Percentiles rank a stretch among this genome's conserved stretches.
phyloP scores from a whole-genome alignment of 371 early-diverging fungal species.

The Rhizopus delemar region DNA sequence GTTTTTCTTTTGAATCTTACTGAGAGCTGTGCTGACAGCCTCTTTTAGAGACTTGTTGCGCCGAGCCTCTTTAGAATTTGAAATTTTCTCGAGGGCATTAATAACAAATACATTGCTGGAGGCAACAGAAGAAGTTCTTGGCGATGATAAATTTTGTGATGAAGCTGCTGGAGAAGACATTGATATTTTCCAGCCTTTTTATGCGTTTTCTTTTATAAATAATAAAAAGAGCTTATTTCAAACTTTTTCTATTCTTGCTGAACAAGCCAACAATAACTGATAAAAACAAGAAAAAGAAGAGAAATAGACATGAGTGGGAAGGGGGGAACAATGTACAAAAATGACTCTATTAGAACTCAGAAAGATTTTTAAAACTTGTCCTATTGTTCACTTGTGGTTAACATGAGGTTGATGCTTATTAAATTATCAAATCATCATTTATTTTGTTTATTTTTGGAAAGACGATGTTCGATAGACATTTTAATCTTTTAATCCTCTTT shows the following conservation, averaged over 20 bases:
- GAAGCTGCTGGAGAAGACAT: conserved; percentile 32
- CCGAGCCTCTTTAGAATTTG: conserved; percentile 51
- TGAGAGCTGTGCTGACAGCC: conserved; percentile 42
- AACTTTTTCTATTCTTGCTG: background rate
- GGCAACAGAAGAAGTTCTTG: conserved; percentile 31
- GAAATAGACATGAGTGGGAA: background rate
- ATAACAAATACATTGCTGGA: conserved; percentile 64
- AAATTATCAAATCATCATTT: background rate
- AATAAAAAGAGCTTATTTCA: background rate
- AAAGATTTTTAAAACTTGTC: background rate
- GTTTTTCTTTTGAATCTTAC: conserved; percentile 21
- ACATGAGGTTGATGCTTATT: background rate
- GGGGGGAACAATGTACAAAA: background rate
- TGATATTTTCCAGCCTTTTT: conserved; percentile 8
- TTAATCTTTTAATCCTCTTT: background rate
- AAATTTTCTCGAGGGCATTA: conserved; percentile 68
- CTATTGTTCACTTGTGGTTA: background rate
- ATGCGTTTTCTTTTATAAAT: conserved; percentile 9
- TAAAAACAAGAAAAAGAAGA: background rate
- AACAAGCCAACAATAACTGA: background rate
- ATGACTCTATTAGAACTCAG: background rate
- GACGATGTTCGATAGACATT: background rate
- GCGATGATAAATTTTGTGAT: conserved; percentile 34
- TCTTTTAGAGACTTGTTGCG: conserved; percentile 59
- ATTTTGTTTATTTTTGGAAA: background rate